Base-by-base conservation (phyloP, 306 rosid genomes). In the Begonia masoniana region DNA sequence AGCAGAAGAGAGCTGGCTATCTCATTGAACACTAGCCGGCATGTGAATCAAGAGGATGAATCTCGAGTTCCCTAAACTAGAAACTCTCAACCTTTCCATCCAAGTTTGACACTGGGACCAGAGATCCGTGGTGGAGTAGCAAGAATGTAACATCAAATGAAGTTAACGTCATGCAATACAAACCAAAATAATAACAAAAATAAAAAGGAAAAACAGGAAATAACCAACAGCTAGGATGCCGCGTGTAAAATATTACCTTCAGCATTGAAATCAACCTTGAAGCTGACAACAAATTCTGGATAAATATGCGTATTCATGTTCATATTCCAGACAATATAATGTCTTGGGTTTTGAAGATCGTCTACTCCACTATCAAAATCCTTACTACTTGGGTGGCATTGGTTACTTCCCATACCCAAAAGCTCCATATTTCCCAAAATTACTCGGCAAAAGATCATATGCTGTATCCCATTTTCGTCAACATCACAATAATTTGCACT, bases 341-440 rank as follows among this genome's bases (percentile, higher is more conserved):
- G 52, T 47, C 55, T 74, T n/a, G 97, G 95, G 62, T 61, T 66
- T 67, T 71, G 68, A 62, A 82, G 62, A 70, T 78, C 82, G 73
- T 89, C 94, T 64, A 85, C 89, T 66, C 97, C 95, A 74, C 78
- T 82, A 71, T 89, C 97, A 76, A 65, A 82, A 43, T 76, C 84
- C 57, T 57, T 62, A 70, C 79, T 68, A 80, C 94, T 61, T 50
- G 97, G 95, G 71, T 50, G 84, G 61, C 17, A 74, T 66, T 89
- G 97, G 57, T 57, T 51, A 73, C 74, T 68, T 61, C 85, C 94
- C 48, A 71, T 76, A 62, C 41, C 52, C 72, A 85, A 70, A 67
- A 51, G 76, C 69, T 85, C 95, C 85, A 80, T 62, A 15, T 71
- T 80, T 63, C 97, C 97, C 89, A 82, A 53, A 71, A 89, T 80